Conservation (phyloP, 495 filamentous ascomycete species). For the Filosporella fistucella region DNA sequence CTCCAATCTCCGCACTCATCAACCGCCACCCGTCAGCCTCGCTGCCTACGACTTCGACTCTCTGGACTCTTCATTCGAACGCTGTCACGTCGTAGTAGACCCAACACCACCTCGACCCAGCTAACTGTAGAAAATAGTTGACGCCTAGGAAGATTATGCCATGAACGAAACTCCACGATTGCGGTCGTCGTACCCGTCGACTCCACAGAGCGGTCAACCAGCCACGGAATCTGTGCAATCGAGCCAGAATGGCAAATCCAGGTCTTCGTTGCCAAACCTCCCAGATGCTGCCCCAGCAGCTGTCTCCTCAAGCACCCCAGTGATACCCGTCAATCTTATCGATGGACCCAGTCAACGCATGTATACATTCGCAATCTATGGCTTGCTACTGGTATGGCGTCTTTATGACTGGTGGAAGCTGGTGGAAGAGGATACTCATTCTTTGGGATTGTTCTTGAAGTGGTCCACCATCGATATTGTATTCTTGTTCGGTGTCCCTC, state of each 20-base stretch:
- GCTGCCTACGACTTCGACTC: too few species aligned
- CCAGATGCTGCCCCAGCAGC: constrained; percentile 12
- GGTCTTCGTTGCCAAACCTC: constrained; percentile 19
- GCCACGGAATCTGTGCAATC: neutral
- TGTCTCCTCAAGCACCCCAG: constrained; percentile 38
- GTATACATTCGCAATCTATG: constrained; percentile 75
- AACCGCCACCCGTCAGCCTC: too few species aligned
- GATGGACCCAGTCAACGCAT: constrained; percentile 87
- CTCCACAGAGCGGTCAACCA: constrained; percentile 42
- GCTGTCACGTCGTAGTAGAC: too few species aligned
- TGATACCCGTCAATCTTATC: constrained; percentile 68
- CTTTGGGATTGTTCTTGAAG: constrained; percentile 85
- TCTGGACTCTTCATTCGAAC: too few species aligned
- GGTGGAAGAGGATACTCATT: constrained; percentile 70
- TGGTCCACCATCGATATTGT: constrained; percentile 80
- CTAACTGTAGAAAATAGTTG: too few species aligned
- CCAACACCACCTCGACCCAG: too few species aligned
- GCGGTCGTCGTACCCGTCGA: constrained; percentile 66
- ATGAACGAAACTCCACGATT: constrained; percentile 74
- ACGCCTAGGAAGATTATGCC: constrained; percentile 45
- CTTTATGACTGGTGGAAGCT: constrained; percentile 76
- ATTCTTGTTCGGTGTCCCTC: constrained; percentile 81
- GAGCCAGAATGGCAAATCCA: neutral
- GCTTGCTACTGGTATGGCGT: constrained; percentile 69
- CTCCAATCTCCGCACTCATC: too few species aligned